Percentiles rank a stretch among this genome's conserved stretches.
phyloP scores from a whole-genome alignment of 371 early-diverging fungal species.

The Apophysomyces variabilis region DNA sequence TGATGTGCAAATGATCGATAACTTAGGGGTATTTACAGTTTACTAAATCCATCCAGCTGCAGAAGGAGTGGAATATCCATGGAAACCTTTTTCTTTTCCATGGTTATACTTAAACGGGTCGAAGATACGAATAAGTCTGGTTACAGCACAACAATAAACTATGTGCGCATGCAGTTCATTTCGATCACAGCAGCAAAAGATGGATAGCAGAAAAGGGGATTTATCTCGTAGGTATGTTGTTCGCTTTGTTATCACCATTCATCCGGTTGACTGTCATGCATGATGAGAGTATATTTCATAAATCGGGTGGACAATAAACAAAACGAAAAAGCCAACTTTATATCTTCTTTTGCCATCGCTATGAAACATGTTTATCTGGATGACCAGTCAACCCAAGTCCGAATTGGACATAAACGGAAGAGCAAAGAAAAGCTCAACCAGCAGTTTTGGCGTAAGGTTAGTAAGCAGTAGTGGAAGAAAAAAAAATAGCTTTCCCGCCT shows the following conservation, averaged over 20 bases:
- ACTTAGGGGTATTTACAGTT: background rate
- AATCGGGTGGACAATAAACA: no score
- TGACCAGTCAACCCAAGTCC: background rate
- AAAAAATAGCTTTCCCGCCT: constrained; percentile 1
- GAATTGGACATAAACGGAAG: background rate
- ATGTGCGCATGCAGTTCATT: constrained; percentile 6
- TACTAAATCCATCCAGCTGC: background rate
- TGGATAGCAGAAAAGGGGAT: background rate
- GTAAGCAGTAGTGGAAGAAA: constrained; percentile 8
- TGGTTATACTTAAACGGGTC: background rate
- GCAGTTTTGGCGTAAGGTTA: background rate
- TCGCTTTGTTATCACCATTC: no score
- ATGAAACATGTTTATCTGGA: background rate
- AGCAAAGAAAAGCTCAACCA: no score
- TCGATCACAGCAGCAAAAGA: background rate
- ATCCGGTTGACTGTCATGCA: no score
- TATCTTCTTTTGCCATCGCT: background rate
- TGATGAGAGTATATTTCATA: no score
- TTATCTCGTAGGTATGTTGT: no score
- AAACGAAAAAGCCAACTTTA: no score
- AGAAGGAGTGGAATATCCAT: constrained; percentile 1
- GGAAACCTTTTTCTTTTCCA: background rate
- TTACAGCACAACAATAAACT: background rate
- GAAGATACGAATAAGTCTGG: background rate
- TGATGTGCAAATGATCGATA: background rate